Evolutionary conservation across 2,329 filamentous ascomycete species (phyloP), one percentile per base, ranked within the genome.

Genomic region (Hymenoscyphus repandus): DNA sequence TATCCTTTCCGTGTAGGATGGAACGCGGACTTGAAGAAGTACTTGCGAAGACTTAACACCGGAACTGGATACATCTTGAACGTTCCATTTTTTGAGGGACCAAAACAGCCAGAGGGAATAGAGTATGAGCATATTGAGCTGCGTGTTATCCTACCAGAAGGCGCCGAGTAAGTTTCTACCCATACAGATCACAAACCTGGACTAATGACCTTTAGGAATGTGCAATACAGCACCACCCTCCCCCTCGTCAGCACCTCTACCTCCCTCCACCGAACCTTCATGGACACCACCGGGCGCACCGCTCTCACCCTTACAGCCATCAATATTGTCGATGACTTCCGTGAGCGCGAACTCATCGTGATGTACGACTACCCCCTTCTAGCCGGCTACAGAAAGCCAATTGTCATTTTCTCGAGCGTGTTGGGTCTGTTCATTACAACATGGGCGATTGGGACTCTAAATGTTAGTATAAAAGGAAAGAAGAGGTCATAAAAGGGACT

Each of bases 1-100:
- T 97, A 96, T 71, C 93, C 88, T 58, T 99, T 97, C 75, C 89
- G 87, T 52, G 84, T 97, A 51, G 93, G 93, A 60, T 99, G 93
- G 93, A 95, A 97, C 72, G 85, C 88, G 47, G 83, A 95, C 59
- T 77, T 95, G 27, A 82, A 82, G 63, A 81, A 80, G 51, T 93
- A 88, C 68, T 68, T 99, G 58, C 84, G 89, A 62, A 80, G 75
- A 60, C 63, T 69, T 6, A 75, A 79, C 38, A 72, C 75, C 41
- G 78, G 77, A 22, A 82, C 89, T 53, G 79, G 82, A n/a, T 95
- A 89, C 64, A 78, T 95, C 9, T 78, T 99, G 53, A 95, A 89
- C 65, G 85, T 96, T 6, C 92, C 93, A 6, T 93, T 99, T 72
- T 73, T 99, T 10, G 90, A 97, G 70, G 93, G 93, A 0, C 92